phyloP scores from a whole-genome alignment of 2,329 filamentous ascomycete species.

The Phialophora tarda region DNA sequence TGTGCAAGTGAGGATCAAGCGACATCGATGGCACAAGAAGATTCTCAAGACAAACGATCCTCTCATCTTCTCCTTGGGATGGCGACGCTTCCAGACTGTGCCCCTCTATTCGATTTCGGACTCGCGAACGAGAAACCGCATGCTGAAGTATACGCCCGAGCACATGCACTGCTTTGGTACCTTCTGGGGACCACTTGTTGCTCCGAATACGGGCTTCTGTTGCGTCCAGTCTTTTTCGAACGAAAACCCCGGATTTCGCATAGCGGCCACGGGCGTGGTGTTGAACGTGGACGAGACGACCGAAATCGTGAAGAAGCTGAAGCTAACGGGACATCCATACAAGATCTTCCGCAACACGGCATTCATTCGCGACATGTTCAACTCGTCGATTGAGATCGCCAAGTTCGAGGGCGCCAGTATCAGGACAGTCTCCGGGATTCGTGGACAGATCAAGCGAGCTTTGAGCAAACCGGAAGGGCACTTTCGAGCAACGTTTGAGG shows the following conservation, averaged over 20 bases:
- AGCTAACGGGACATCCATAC: slow-evolving; percentile 89
- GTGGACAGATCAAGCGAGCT: slow-evolving; percentile 96
- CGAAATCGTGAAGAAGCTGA: slow-evolving; percentile 99
- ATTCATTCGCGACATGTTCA: slow-evolving; percentile 99
- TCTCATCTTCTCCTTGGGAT: slow-evolving; percentile 93
- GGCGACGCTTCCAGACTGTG: slow-evolving; percentile 90
- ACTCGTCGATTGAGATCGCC: slow-evolving; percentile 86
- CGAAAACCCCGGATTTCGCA: slow-evolving; percentile 85
- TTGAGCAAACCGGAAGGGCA: slow-evolving; percentile 91
- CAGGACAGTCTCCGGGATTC: slow-evolving; percentile 92
- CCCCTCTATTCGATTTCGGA: slow-evolving; percentile 96
- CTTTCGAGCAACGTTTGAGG: slow-evolving; percentile 96
- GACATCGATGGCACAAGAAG: slow-evolving; percentile 98
- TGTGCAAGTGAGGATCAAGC: slow-evolving; percentile 94
- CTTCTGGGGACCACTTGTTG: slow-evolving; percentile 92
- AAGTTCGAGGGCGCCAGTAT: slow-evolving; percentile 98
- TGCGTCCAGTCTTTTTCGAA: slow-evolving; percentile 89
- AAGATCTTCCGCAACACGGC: slow-evolving; percentile 99
- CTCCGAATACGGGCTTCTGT: slow-evolving; percentile 94
- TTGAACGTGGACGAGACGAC: slow-evolving; percentile 92
- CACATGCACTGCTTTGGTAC: slow-evolving; percentile 99
- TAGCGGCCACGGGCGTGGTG: slow-evolving; percentile 92
- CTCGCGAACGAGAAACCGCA: slow-evolving; percentile 88
- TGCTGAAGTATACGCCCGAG: slow-evolving; percentile 99
- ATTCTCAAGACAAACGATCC: slow-evolving; percentile 98